Base-by-base conservation (phyloP, 306 rosid genomes). In the Elaeagnus macrophylla region DNA sequence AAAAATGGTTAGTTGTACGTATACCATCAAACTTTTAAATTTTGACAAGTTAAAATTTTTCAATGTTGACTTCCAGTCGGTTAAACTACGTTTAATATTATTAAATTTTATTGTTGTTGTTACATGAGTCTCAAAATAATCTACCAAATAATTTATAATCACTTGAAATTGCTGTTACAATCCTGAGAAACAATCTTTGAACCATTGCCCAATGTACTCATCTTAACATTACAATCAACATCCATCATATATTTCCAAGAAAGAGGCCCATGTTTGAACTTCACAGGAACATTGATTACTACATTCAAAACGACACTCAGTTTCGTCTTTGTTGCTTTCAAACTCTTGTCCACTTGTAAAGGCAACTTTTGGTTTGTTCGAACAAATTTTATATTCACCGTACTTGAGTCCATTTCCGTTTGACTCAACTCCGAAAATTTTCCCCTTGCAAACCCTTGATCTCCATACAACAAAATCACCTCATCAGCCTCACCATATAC, bases 201-300 rank as follows among this genome's bases (percentile, higher is more conserved):
- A 11, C 53, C 15, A 2, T 18, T 45, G 39, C 57, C 47, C 15
- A 72, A 60, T 12, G 25, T 32, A 17, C 6, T 61, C 7, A 75
- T 73, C 75, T 54, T 15, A 60, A 82, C 38, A 0, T 48, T n/a
- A 52, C 95, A 85, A 13, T 5, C 65, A 6, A 82, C 79, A 6
- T 66, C 10, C 6, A 62, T 32, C 7, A 59, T 35, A 61, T 64
- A 53, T 10, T 7, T 15, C 90, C 84, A 77, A 3, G 57, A 18
- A 32, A 57, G 14, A 1, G 77, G 1, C 42, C 52, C 61, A 4
- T 50, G 12, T 0, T 8, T 12, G n/a, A 70, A 12, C 61, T 57
- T 75, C 5, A 77, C 51, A 8, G 54, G 38, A 54, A 79, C 54
- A 8, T 59, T 48, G 70, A 71, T 66, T 18, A 59, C 54, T 65